Percentiles rank a stretch among this genome's conserved stretches.
phyloP scores from a whole-genome alignment of 148 eudicot species.

The Camellia granthamiana region DNA sequence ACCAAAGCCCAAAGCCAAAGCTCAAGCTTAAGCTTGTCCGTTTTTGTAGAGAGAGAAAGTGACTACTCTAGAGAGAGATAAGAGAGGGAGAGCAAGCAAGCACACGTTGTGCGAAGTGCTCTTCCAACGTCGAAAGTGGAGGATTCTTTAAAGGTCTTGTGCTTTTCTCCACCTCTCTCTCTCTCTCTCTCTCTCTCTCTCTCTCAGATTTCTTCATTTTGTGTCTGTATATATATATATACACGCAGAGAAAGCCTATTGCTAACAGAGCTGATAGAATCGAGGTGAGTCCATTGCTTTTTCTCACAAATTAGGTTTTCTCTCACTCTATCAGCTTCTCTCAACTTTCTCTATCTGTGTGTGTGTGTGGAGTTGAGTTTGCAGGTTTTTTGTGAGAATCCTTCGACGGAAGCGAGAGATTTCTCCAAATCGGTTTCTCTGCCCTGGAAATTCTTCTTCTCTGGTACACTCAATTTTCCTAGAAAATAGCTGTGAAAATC shows the following conservation, averaged over 20 bases:
- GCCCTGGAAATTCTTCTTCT: neutral
- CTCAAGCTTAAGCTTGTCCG: neutral
- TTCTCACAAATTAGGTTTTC: neutral
- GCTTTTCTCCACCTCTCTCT: neutral
- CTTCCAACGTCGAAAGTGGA: conserved; percentile 5
- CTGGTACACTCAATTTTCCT: neutral
- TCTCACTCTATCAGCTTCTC: neutral
- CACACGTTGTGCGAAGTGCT: conserved; percentile 8
- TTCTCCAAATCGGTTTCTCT: neutral
- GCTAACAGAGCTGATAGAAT: neutral
- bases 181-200: conserved; percentile 4
- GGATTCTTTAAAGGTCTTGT: conserved; percentile 1
- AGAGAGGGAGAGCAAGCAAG: neutral
- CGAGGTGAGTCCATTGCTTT: neutral
- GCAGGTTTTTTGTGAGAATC: conserved; percentile 4
- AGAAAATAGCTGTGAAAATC: neutral
- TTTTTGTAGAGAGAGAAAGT: neutral
- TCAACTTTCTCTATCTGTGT: neutral
- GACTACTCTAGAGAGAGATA: too few relatives aligned
- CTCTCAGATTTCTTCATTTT: neutral
- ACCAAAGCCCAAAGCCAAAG: too few relatives aligned
- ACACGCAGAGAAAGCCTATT: neutral
- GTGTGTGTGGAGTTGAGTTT: neutral
- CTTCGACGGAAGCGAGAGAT: neutral
- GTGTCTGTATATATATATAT: neutral